Conservation (phyloP, 345 rosid species). For the Euphorbia peplus region DNA sequence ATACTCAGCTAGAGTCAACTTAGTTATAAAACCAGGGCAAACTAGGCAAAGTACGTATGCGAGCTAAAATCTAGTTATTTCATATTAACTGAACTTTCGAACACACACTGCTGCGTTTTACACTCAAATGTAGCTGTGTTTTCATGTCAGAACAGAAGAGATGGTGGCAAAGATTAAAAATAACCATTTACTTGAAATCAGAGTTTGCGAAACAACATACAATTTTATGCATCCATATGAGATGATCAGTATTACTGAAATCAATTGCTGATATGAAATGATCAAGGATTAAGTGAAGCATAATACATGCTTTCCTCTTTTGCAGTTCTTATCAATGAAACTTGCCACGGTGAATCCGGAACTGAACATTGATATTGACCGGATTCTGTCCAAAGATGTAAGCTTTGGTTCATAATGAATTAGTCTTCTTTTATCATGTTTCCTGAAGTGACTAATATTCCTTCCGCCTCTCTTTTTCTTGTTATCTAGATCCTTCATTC, state of each 20-base stretch:
- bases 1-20: no score
- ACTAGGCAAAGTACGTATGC: no score
- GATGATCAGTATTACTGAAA: not conserved
- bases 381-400: slow-evolving; percentile 81
- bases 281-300: not conserved
- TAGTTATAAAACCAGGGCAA: no score
- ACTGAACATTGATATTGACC: slow-evolving; percentile 60
- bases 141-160: no score
- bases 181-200: no score
- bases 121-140: no score
- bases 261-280: not conserved
- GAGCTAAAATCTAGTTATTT: no score
- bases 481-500: slow-evolving; percentile 53
- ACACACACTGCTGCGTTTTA: no score
- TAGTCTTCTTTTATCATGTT: slow-evolving; percentile 8
- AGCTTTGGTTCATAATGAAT: slow-evolving; percentile 23
- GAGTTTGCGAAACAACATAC: not conserved
- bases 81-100: no score
- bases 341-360: slow-evolving; percentile 96
- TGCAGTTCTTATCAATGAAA: slow-evolving; percentile 94
- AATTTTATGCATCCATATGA: not conserved
- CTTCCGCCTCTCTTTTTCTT: slow-evolving; percentile 13
- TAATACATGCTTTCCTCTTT: slow-evolving; percentile 9
- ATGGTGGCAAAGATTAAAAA: no score
- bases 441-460: slow-evolving; percentile 14